These are phyloP conservation scores for Hypoxylon sp. DNA, from an alignment of 2,329 filamentous ascomycete species.

Conservation along the genomic window DNA sequence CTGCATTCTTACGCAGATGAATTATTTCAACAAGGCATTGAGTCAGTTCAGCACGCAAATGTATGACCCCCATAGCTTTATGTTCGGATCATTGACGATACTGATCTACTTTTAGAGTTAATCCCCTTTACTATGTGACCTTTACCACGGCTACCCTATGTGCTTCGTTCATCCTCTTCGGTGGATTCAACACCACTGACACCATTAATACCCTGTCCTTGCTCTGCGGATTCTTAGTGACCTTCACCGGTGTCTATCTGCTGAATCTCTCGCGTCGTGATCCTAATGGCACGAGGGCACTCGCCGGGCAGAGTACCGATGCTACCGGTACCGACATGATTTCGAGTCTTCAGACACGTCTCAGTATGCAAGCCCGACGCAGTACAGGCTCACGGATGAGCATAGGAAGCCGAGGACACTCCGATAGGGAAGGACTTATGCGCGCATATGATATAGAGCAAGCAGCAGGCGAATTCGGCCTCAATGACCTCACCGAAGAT, in stretches of 20 bases:
- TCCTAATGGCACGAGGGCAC: conserved; percentile 80
- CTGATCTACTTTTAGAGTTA: conserved; percentile 74
- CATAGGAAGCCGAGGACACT: conserved; percentile 71
- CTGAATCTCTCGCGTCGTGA: conserved; percentile 95
- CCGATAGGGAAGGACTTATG: conserved; percentile 86
- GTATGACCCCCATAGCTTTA: conserved; percentile 66
- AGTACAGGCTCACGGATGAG: conserved; percentile 77
- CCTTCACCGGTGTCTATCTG: conserved; percentile 95
- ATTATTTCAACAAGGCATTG: conserved; percentile 99
- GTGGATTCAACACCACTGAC: conserved; percentile 95
- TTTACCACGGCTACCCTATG: conserved; percentile 95
- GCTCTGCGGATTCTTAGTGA: conserved; percentile 92
- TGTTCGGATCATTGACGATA: neutral
- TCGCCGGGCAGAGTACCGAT: conserved; percentile 77
- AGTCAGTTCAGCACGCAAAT: conserved; percentile 98
- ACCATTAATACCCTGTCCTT: conserved; percentile 93
- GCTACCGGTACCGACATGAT: conserved; percentile 93
- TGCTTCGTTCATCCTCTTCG: conserved; percentile 96
- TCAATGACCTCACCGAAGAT: conserved; percentile 85
- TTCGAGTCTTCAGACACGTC: conserved; percentile 87
- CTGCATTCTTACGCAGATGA: conserved; percentile 99
- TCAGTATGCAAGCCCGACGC: conserved; percentile 91
- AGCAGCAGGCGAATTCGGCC: conserved; percentile 76
- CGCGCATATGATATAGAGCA: conserved; percentile 89
- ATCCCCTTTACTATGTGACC: conserved; percentile 96